phyloP scores from a whole-genome alignment of 2,329 filamentous ascomycete genomes.

The Xylariaceae sp. region DNA sequence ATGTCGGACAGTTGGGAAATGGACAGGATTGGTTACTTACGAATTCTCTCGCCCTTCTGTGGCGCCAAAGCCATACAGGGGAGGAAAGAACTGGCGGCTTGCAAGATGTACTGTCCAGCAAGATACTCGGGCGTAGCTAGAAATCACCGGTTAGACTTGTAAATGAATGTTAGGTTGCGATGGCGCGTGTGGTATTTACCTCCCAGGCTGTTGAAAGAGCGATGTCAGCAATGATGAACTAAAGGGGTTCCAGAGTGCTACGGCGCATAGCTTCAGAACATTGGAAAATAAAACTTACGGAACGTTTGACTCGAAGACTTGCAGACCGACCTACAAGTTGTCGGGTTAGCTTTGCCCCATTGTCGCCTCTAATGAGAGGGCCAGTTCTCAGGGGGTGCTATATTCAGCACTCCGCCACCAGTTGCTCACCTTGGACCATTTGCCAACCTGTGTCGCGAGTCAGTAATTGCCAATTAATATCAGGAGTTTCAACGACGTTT shows the following conservation, averaged over 20 bases:
- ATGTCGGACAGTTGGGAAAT: too few relatives aligned
- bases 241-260: not conserved
- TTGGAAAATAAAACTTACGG: conserved; percentile 9
- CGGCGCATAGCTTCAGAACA: not conserved
- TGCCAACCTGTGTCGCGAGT: conserved; percentile 53
- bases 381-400: not conserved
- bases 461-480: not conserved
- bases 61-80: conserved; percentile 96
- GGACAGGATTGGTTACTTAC: not conserved
- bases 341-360: not conserved
- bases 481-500: not conserved
- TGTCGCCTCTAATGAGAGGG: not conserved
- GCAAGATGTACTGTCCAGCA: conserved; percentile 94
- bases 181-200: conserved; percentile 6
- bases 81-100: conserved; percentile 93
- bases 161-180: not conserved
- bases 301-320: conserved; percentile 80
- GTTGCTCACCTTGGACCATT: conserved; percentile 76
- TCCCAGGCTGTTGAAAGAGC: conserved; percentile 9
- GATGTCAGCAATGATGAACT: conserved; percentile 1
- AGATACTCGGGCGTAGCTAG: conserved; percentile 97
- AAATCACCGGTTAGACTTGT: conserved; percentile 34
- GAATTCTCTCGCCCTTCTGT: conserved; percentile 83
- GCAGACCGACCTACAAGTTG: conserved; percentile 59
- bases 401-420: not conserved